These are phyloP conservation scores for Cutaneotrichosporon dermatis DNA, from an alignment of 1,284 basidiomycete species.

Conservation along the genomic window DNA sequence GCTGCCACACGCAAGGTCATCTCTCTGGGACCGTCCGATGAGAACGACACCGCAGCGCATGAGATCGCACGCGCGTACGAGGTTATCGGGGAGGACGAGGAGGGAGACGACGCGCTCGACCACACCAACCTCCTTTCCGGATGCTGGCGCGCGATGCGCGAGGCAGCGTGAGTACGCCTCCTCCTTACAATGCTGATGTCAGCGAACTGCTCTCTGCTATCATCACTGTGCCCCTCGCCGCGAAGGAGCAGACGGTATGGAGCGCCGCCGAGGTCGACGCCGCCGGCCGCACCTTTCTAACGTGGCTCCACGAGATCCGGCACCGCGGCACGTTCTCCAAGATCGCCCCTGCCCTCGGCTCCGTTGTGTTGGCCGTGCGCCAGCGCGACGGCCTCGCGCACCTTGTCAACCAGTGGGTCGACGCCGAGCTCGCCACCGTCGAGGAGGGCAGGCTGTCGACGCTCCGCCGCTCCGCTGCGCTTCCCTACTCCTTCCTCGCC, in stretches of 20 bases:
- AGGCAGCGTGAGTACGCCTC: slow-evolving; percentile 37
- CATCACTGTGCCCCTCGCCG: slow-evolving; percentile 22
- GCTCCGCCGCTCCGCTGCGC: slow-evolving; percentile 45
- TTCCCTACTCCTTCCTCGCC: slow-evolving; percentile 43
- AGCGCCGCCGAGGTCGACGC: slow-evolving; percentile 24
- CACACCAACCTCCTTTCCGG: slow-evolving; percentile 43
- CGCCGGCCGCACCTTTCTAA: slow-evolving; percentile 36
- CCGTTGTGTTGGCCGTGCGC: slow-evolving; percentile 34
- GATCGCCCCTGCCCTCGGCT: slow-evolving; percentile 38
- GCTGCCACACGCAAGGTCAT: slow-evolving; percentile 37
- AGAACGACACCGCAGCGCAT: slow-evolving; percentile 33
- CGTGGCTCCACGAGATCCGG: slow-evolving; percentile 47
- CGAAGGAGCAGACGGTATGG: slow-evolving; percentile 30
- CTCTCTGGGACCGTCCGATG: slow-evolving; percentile 26
- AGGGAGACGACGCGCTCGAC: slow-evolving; percentile 28
- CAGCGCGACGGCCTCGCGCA: slow-evolving; percentile 10
- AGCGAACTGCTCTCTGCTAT: slow-evolving; percentile 41
- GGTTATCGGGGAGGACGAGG: slow-evolving; percentile 31
- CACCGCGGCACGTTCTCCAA: slow-evolving; percentile 48
- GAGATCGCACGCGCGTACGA: slow-evolving; percentile 47
- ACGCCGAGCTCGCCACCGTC: slow-evolving; percentile 41
- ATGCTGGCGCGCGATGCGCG: slow-evolving; percentile 47
- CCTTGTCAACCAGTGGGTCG: slow-evolving; percentile 36
- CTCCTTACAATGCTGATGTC: background rate
- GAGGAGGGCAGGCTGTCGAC: slow-evolving; percentile 39